Evolutionary conservation across 2,329 filamentous ascomycete species (phyloP).

Genomic region (Neonectria ditissima): DNA sequence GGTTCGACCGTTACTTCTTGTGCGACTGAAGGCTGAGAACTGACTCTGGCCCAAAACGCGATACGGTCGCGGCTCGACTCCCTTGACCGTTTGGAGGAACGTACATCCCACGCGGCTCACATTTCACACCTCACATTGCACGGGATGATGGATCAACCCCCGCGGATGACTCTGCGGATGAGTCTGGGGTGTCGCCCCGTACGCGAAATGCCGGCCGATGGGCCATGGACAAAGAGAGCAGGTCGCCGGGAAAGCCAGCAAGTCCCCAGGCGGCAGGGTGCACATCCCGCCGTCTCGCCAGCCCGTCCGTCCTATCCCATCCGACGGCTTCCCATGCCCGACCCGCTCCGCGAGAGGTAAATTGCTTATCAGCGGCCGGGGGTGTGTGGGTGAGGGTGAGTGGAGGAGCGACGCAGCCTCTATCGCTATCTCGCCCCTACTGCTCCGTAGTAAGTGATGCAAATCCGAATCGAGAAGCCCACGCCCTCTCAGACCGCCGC

Average conservation of each 20-base stretch:
- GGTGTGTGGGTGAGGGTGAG: constrained; percentile 16
- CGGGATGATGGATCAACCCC: constrained; percentile 15
- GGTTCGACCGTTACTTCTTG: constrained; percentile 1
- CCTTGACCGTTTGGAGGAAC: constrained; percentile 11
- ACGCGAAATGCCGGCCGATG: constrained; percentile 7
- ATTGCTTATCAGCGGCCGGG: constrained; percentile 25
- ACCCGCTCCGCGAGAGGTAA: constrained; percentile 19
- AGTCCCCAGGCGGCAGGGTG: constrained; percentile 8
- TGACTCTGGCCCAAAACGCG: constrained; percentile 2
- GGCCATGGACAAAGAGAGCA: constrained; percentile 17
- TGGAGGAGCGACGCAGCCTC: constrained; percentile 18
- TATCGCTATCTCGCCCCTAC: constrained; percentile 17
- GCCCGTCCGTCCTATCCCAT: constrained; percentile 1
- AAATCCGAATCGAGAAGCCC: constrained; percentile 19
- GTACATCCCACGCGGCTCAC: constrained; percentile 17
- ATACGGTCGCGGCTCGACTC: not conserved
- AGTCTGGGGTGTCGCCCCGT: not conserved
- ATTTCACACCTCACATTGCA: constrained; percentile 11
- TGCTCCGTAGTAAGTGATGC: constrained; percentile 1
- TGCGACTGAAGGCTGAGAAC: not conserved
- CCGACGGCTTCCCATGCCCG: not conserved
- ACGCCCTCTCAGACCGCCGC: constrained; percentile 10
- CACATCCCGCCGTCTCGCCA: constrained; percentile 9
- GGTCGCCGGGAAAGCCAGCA: constrained; percentile 5
- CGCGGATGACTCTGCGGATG: not conserved